phyloP scores from a whole-genome alignment of 495 filamentous ascomycete species.

The Patellaria atrata region DNA sequence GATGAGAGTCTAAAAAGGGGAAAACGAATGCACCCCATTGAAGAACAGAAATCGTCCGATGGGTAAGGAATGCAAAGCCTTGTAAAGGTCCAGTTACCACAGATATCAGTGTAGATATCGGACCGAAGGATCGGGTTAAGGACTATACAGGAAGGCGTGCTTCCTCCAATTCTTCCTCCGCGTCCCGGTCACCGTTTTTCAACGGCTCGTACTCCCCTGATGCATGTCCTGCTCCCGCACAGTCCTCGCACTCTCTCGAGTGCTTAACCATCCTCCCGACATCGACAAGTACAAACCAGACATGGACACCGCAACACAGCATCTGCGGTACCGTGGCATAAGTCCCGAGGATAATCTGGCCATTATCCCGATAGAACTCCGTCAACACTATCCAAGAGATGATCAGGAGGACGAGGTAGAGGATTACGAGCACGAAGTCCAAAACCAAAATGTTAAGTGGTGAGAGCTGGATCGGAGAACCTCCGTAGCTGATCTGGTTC shows the following conservation, averaged over 20 bases:
- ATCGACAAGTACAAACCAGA: constrained; percentile 1
- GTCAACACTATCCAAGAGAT: background rate
- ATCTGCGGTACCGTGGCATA: constrained; percentile 5
- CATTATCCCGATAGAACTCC: background rate
- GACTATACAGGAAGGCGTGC: too few relatives aligned
- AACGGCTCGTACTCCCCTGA: too few relatives aligned
- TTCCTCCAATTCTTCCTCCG: too few relatives aligned
- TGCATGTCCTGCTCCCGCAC: too few relatives aligned
- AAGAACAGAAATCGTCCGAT: too few relatives aligned
- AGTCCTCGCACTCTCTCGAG: background rate
- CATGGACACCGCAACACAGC: background rate
- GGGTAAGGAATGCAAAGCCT: too few relatives aligned
- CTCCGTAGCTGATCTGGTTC: constrained; percentile 2
- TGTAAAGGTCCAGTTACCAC: too few relatives aligned
- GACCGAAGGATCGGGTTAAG: too few relatives aligned
- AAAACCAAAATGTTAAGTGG: background rate
- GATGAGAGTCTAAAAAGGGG: too few relatives aligned
- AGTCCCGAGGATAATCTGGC: constrained; percentile 3
- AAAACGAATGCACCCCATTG: too few relatives aligned
- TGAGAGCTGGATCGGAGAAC: constrained; percentile 2
- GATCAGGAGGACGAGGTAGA: constrained; percentile 2
- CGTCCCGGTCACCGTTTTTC: too few relatives aligned
- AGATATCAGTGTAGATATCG: too few relatives aligned
- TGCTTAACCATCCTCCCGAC: constrained; percentile 1
- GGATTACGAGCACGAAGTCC: background rate